Percentiles rank a stretch among this genome's conserved stretches.
Conservation (phyloP, 2,329 filamentous ascomycete genomes). For the Trichophyton verrucosum region DNA sequence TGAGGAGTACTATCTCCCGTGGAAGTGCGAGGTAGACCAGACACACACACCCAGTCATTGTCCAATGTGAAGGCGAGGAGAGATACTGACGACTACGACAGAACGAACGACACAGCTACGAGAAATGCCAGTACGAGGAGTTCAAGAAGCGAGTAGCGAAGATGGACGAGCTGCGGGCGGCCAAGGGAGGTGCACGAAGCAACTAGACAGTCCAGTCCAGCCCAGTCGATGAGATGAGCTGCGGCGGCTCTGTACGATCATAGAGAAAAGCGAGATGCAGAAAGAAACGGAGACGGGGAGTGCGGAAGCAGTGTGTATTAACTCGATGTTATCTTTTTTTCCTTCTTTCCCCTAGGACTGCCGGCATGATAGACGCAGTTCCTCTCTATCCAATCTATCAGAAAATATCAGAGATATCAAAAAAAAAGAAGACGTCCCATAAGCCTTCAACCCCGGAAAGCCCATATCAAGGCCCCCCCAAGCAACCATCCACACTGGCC, state of each 20-base stretch:
- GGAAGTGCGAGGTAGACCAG: conserved; percentile 77
- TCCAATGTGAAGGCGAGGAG: neutral
- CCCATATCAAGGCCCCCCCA: no score
- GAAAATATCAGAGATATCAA: no score
- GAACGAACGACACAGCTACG: conserved; percentile 95
- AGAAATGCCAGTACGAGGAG: conserved; percentile 98
- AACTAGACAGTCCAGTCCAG: conserved; percentile 44
- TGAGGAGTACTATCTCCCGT: conserved; percentile 86
- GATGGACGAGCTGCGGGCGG: conserved; percentile 90
- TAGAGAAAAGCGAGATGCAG: neutral
- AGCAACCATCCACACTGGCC: neutral
- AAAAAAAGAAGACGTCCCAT: no score
- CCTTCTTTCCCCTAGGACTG: no score
- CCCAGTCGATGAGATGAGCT: neutral
- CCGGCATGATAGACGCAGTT: no score
- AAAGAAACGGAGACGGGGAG: neutral
- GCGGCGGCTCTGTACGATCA: neutral
- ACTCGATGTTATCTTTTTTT: no score
- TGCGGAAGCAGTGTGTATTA: neutral
- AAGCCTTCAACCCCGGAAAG: no score
- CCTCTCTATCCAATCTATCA: no score
- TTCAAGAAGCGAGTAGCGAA: conserved; percentile 98
- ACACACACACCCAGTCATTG: neutral
- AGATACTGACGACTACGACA: conserved; percentile 28
- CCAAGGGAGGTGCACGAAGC: conserved; percentile 72